phyloP scores from a whole-genome alignment of 257 asterid genomes.

The Fraxinus pennsylvanica region DNA sequence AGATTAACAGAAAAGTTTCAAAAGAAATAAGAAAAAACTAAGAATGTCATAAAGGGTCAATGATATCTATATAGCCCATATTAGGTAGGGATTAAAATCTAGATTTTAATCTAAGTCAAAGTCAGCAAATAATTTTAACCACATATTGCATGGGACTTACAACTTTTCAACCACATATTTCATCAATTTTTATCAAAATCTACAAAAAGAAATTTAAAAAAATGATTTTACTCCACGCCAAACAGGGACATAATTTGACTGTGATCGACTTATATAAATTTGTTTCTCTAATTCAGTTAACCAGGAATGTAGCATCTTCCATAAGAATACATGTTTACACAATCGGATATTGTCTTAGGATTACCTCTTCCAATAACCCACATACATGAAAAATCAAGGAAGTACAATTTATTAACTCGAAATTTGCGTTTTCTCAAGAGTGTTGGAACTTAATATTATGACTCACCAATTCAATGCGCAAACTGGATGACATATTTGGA shows the following conservation, averaged over 20 bases:
- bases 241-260: background rate
- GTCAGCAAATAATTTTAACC: too few species aligned
- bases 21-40: too few species aligned
- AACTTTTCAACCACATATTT: too few species aligned
- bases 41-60: too few species aligned
- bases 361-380: constrained; percentile 17
- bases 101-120: too few species aligned
- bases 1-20: too few species aligned
- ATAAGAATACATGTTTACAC: background rate
- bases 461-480: constrained; percentile 88
- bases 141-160: too few species aligned
- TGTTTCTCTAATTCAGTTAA: background rate
- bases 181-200: too few species aligned
- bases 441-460: constrained; percentile 11
- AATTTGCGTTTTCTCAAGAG: background rate
- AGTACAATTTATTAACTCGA: background rate
- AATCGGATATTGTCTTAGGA: background rate
- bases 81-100: too few species aligned
- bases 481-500: constrained; percentile 57
- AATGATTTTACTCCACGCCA: too few species aligned
- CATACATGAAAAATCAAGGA: background rate
- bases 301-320: background rate
- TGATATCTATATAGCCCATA: background rate
- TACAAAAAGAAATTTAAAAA: too few species aligned
- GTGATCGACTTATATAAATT: background rate